phyloP scores from a whole-genome alignment of 768 basidiomycete genomes.

The Phlebiopsis gigantea region DNA sequence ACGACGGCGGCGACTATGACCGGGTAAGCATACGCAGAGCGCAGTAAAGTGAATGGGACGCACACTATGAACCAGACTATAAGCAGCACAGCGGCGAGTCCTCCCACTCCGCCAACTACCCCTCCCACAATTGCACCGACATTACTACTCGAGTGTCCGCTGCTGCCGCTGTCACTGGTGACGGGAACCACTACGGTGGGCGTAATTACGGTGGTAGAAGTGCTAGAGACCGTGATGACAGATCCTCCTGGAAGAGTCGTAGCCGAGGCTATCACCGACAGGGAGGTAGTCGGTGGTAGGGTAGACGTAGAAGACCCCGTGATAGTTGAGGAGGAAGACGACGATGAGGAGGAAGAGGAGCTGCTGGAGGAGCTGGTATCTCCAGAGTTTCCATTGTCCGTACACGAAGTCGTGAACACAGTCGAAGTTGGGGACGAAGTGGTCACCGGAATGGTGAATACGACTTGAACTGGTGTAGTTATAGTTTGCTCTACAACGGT shows the following conservation, averaged over 20 bases:
- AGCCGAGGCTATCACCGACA: slow-evolving; percentile 11
- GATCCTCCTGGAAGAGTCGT: slow-evolving; percentile 13
- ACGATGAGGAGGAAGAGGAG: neutral
- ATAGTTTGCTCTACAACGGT: slow-evolving; percentile 2
- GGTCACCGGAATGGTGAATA: slow-evolving; percentile 15
- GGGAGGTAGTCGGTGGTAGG: slow-evolving; percentile 10
- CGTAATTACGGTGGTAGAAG: slow-evolving; percentile 9
- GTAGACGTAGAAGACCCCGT: slow-evolving; percentile 3
- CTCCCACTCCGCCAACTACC: slow-evolving; percentile 14
- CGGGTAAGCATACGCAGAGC: neutral
- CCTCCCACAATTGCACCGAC: slow-evolving; percentile 17
- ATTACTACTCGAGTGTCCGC: slow-evolving; percentile 3
- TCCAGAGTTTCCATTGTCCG: neutral
- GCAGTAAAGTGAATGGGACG: neutral
- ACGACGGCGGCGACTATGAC: slow-evolving; percentile 6
- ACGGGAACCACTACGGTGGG: slow-evolving; percentile 9
- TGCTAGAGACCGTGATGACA: slow-evolving; percentile 13
- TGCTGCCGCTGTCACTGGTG: neutral
- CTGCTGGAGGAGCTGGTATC: neutral
- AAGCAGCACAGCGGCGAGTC: slow-evolving; percentile 11
- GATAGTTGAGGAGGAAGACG: neutral
- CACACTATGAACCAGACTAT: slow-evolving; percentile 14
- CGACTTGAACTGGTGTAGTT: slow-evolving; percentile 14
- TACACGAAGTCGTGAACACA: slow-evolving; percentile 16
- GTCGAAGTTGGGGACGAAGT: slow-evolving; percentile 15